A percentile compares a stretch with the other conserved stretches of the same genome.
phyloP scores from a whole-genome alignment of 116 monocot genomes.

The Cymodocea nodosa region DNA sequence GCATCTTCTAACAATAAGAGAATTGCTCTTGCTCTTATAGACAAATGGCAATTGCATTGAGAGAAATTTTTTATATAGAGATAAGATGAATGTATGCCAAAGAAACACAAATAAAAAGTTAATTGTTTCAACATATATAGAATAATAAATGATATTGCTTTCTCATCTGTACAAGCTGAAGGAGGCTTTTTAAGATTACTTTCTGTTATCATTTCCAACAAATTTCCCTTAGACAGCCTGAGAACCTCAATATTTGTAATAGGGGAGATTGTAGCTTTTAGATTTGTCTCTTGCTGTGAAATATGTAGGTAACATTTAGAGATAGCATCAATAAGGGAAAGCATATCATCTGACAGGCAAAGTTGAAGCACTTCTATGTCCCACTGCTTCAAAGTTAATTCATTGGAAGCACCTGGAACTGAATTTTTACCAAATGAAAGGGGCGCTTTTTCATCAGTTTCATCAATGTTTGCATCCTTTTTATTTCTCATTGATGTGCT shows the following conservation, averaged over 20 bases:
- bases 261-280: constrained; percentile 12
- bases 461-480: constrained; percentile 15
- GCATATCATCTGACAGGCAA: constrained; percentile 28
- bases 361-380: constrained; percentile 36
- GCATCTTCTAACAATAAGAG: constrained; percentile 42
- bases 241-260: constrained; percentile 25
- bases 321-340: constrained; percentile 34
- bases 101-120: constrained; percentile 53
- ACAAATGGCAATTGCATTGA: constrained; percentile 16
- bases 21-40: constrained; percentile 26
- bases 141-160: constrained; percentile 21
- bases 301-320: constrained; percentile 30
- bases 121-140: constrained; percentile 51
- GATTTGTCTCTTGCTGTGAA: constrained; percentile 31
- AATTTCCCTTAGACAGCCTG: constrained; percentile 34
- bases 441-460: constrained; percentile 9
- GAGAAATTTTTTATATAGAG: constrained; percentile 40
- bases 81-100: constrained; percentile 60
- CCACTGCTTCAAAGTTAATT: constrained; percentile 14
- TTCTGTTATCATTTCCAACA: constrained; percentile 35
- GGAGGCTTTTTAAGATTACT: constrained; percentile 9
- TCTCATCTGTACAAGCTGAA: constrained; percentile 24
- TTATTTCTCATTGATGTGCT: constrained; percentile 15
- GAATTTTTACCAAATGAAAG: constrained; percentile 16
- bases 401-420: constrained; percentile 7